Evolutionary conservation across 1,284 basidiomycete genomes (phyloP).

Genomic region (Melanopsichium pennsylvanicum): DNA sequence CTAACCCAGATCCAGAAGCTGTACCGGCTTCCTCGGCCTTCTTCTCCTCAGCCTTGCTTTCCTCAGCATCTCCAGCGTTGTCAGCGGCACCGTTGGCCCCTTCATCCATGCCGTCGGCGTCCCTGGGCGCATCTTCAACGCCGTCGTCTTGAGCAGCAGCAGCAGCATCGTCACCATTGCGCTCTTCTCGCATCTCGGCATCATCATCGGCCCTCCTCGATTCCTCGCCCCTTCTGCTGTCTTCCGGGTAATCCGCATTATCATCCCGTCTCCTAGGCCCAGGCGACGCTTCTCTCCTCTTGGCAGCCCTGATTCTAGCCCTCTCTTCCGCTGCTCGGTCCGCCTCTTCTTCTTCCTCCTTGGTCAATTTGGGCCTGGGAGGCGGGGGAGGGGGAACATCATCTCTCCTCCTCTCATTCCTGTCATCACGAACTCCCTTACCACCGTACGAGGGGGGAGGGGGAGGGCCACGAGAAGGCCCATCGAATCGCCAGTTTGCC

Average conservation of each 20-base stretch:
- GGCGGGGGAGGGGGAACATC: slow-evolving; percentile 23
- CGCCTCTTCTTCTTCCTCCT: slow-evolving; percentile 44
- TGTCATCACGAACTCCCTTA: slow-evolving; percentile 24
- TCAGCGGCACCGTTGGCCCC: slow-evolving; percentile 6
- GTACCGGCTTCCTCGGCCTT: slow-evolving; percentile 5
- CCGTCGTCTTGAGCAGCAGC: slow-evolving; percentile 12
- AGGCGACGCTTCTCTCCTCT: slow-evolving; percentile 42
- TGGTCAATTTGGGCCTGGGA: slow-evolving; percentile 18
- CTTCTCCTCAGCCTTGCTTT: slow-evolving; percentile 19
- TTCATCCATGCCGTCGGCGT: slow-evolving; percentile 10
- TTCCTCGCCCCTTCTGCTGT: slow-evolving; percentile 20
- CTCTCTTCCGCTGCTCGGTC: slow-evolving; percentile 47
- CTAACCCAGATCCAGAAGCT: slow-evolving; percentile 13
- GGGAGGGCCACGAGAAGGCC: slow-evolving; percentile 39
- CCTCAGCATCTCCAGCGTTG: slow-evolving; percentile 3
- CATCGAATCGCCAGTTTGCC: slow-evolving; percentile 54
- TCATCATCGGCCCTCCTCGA: slow-evolving; percentile 33
- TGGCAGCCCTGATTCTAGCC: slow-evolving; percentile 35
- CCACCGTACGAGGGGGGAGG: slow-evolving; percentile 40
- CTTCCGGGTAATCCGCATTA: slow-evolving; percentile 38
- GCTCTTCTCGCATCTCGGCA: slow-evolving; percentile 24
- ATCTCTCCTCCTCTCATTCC: slow-evolving; percentile 21
- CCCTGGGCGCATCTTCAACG: slow-evolving; percentile 13
- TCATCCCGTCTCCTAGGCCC: slow-evolving; percentile 28
- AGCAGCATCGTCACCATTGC: slow-evolving; percentile 18